Evolutionary conservation across 2,329 filamentous ascomycete genomes (phyloP).

Genomic region (Hypomyces perniciosus): DNA sequence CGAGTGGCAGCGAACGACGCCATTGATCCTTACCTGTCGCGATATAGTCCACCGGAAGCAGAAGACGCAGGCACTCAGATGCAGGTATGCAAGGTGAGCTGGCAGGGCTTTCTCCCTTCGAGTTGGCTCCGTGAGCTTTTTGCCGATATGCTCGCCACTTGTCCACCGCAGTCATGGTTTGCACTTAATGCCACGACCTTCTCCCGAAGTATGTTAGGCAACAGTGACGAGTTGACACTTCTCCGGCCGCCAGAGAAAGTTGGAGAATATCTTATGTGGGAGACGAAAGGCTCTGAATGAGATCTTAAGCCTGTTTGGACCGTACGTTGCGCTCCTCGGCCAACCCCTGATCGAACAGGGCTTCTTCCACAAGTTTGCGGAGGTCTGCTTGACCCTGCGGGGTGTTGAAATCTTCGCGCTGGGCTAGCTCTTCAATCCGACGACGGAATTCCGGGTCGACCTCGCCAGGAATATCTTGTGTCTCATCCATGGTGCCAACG

Average conservation of each 20-base stretch:
- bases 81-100: constrained; percentile 46
- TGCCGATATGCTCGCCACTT: constrained; percentile 36
- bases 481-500: constrained; percentile 65
- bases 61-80: constrained; percentile 25
- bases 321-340: constrained; percentile 61
- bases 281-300: constrained; percentile 43
- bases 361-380: constrained; percentile 73
- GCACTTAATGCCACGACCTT: constrained; percentile 48
- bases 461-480: constrained; percentile 52
- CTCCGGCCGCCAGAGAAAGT: constrained; percentile 44
- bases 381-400: constrained; percentile 75
- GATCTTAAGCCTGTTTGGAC: constrained; percentile 46
- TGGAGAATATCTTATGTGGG: constrained; percentile 56
- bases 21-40: constrained; percentile 63
- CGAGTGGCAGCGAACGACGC: constrained; percentile 50
- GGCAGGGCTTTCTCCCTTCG: constrained; percentile 53
- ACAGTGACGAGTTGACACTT: constrained; percentile 46
- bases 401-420: constrained; percentile 75
- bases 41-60: constrained; percentile 52
- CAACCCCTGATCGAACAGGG: constrained; percentile 60
- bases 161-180: constrained; percentile 48
- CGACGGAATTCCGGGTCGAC: constrained; percentile 78
- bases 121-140: constrained; percentile 46
- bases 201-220: constrained; percentile 37
- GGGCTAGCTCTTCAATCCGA: constrained; percentile 83